These are phyloP conservation scores for Rhodotorula sp. DNA, from an alignment of 1,284 basidiomycete species.

Conservation along the genomic window DNA sequence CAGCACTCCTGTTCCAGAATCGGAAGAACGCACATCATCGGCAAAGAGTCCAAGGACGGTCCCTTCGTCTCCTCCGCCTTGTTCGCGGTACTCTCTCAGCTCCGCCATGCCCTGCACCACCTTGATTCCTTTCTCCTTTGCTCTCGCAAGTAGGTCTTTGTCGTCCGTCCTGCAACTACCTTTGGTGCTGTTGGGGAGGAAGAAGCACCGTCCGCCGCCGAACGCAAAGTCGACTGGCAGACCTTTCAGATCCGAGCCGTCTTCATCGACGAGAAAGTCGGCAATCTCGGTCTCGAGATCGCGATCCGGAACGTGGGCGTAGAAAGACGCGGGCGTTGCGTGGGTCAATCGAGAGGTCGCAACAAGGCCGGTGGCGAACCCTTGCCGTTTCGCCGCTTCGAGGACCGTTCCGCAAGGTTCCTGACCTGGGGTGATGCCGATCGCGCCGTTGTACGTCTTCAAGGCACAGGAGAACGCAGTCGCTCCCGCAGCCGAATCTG, in stretches of 20 bases:
- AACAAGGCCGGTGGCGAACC: conserved; percentile 49
- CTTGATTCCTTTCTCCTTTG: conserved; percentile 35
- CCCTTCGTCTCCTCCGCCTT: conserved; percentile 11
- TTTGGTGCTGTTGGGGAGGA: conserved; percentile 46
- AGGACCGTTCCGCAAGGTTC: conserved; percentile 50
- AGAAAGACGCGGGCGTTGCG: conserved; percentile 50
- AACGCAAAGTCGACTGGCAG: conserved; percentile 49
- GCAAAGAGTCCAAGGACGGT: conserved; percentile 30
- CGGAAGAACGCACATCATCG: conserved; percentile 42
- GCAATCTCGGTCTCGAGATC: conserved; percentile 43
- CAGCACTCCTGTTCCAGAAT: not conserved
- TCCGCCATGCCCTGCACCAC: conserved; percentile 34
- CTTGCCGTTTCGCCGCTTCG: conserved; percentile 50
- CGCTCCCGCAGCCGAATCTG: conserved; percentile 50
- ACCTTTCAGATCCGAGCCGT: conserved; percentile 31
- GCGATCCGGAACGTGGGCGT: conserved; percentile 48
- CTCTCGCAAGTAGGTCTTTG: conserved; percentile 45
- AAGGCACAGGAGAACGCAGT: conserved; percentile 50
- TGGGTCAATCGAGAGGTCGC: conserved; percentile 48
- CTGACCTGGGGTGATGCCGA: conserved; percentile 47
- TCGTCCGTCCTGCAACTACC: conserved; percentile 48
- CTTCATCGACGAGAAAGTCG: conserved; percentile 34
- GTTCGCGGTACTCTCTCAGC: conserved; percentile 28
- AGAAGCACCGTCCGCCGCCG: conserved; percentile 50
- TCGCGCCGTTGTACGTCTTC: conserved; percentile 51